Evolutionary conservation across 768 basidiomycete species (phyloP), one percentile per base, ranked within the genome.

Genomic region (Lactarius vividus): DNA sequence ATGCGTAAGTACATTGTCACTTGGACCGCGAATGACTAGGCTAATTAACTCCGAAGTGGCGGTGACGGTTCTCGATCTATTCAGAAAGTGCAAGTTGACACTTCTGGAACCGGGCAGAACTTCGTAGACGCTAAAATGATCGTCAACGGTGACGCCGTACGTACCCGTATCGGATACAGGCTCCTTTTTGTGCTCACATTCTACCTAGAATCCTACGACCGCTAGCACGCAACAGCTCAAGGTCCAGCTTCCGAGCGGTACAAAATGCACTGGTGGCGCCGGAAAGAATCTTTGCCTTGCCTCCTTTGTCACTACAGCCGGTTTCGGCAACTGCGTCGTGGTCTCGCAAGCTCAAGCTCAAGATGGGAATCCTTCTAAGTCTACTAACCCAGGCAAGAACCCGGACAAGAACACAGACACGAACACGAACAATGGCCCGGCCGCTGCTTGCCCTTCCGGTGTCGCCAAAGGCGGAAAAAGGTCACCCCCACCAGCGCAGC

Each of bases 281-380:
- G 63, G 74, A 6, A 73, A 75, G 2, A 77, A 83, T 72, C 76
- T 78, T 31, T 87, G 85, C 73, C 75, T 87, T 63, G 82, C 79
- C 75, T 79, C 81, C 33, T 82, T 85, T 70, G 78, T 74, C 52
- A 82, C 83, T 23, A 73, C 80, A 23, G 79, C 77, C 28, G 81
- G 82, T 33, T 85, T 84, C 72, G 84, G 84, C 61, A 85, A 83
- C 72, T 86, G 84, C 64, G 79, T 81, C 13, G 83, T 79, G 37
- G 81, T 85, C 37, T 70, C 70, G 11, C 77, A 81, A 59, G 37
- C 37, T 15, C 37, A 39, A 15, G 37, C 37, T 9, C 33, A 35
- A 9, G 33, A 35, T 5, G 37, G 13, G 37, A 16, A 5, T 0
- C 4, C 37, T 15, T 39, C 37, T 13, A 39, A 39, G 0, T 72